Evolutionary conservation across 2,329 filamentous ascomycete species (phyloP), one percentile per base, ranked within the genome.

Genomic region (Xylaria sp.): DNA sequence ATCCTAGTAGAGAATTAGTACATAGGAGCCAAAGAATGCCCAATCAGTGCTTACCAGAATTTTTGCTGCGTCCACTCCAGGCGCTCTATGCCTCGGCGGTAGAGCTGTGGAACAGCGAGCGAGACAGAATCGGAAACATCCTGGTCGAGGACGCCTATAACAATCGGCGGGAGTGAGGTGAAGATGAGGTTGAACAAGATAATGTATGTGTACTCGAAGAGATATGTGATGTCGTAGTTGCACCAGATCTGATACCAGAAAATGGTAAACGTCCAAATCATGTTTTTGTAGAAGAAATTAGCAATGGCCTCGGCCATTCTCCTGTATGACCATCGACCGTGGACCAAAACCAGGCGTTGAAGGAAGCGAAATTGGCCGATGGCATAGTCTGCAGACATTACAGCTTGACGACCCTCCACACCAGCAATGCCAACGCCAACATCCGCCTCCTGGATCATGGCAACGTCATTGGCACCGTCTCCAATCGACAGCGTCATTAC

Each of bases 231-330:
- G 82, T 99, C 96, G 79, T 97, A 98, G 81, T 97, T 92, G 84
- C 92, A 93, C 81, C 92, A 99, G 63, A 97, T 93, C 79, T 97
- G 94, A 81, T 93, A 99, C 95, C 95, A 98, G 86, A 98, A 98
- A 67, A 99, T 92, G 51, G 92, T 88, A 78, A 98, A 95, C 0
- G 93, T 96, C 96, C 96, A 99, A 61, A 98, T 92, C 81, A 99
- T 92, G 84, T 98, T 99, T 91, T 99, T 99, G 89, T 98, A 99
- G 85, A 99, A 99, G 86, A 99, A 99, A 80, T 99, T 99, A 79
- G 94, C 93, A 76, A 97, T 98, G 55, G 91, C 93, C 83, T 99
- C 96, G 34, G 92, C 93, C 79, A 99, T 84, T 75, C 96, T 90
- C 61, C 95, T 89, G 82, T 99, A 99, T n/a, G 94, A 97, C 93